Base-by-base conservation (phyloP, 2,329 filamentous ascomycete genomes). In the Helotiales sp. region DNA sequence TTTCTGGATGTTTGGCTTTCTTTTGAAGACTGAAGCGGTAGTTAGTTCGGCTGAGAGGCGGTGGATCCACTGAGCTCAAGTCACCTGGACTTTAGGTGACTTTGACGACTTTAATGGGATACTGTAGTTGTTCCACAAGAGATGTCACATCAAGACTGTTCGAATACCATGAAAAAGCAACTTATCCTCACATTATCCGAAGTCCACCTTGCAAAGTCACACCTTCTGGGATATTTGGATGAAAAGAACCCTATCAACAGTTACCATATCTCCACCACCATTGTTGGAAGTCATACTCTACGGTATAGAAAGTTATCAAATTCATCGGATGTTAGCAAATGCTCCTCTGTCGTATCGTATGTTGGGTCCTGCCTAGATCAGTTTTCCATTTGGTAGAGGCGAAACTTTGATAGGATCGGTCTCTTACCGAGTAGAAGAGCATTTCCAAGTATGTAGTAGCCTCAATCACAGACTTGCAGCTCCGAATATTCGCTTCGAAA, bases 1-100 rank as follows among this genome's bases (percentile, higher is more conserved):
- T 89, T 64, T 89, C 84, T 15, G 81, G 80, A 58, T 89, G 79
- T 63, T 82, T 78, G 61, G 86, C 87, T 71, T 86, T 71, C 37
- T 71, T 65, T 49, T 75, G 73, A 2, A 75, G 65, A 28, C 71
- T 72, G 13, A 7, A 37, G 32, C 8, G 13, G 13, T 63, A n/a
- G 28, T 17, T 54, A 28, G 60, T 61, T 70, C 43, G 69, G 65
- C 28, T 26, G 58, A 28, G 20, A 58, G 13, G 45, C 28, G n/a
- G 37, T 4, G 49, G 26, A 54, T 22, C 11, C 24, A 10, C 26
- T 28, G 5, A 2, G 1, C 4, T 54, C 22, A 61, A 24, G 47
- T 17, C 57, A 62, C 43, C 43, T 49, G 28, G 22, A 30, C 32
- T 37, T 8, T n/a, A n/a, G 13, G 32, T 37, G 32, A 7, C 13